Conservation (phyloP, 768 basidiomycete species). For the Leccinellum luteum region DNA sequence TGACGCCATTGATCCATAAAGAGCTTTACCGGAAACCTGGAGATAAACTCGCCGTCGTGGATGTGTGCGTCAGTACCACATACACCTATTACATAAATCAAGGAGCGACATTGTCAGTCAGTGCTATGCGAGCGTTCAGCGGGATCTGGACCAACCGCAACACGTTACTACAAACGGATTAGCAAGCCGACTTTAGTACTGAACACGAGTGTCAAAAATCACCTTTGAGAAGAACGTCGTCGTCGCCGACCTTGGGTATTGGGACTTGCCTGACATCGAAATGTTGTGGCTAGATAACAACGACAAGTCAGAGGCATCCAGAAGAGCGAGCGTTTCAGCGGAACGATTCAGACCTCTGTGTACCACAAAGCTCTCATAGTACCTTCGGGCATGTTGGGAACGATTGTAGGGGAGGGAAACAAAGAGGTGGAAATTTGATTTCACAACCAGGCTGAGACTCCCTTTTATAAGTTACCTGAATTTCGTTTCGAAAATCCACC, state of each 20-base stretch:
- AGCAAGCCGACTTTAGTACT: not conserved
- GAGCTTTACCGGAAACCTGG: conserved; percentile 50
- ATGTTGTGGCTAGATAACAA: conserved; percentile 49
- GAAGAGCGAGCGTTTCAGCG: not conserved
- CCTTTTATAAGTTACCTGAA: conserved; percentile 20
- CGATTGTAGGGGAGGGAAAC: not conserved
- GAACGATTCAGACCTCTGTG: conserved; percentile 44
- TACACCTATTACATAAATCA: conserved; percentile 38
- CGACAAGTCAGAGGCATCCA: conserved; percentile 9
- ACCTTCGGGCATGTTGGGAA: conserved; percentile 48
- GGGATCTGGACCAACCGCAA: conserved; percentile 36
- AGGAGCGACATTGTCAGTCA: not conserved
- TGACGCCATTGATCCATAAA: conserved; percentile 18
- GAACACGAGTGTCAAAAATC: conserved; percentile 2
- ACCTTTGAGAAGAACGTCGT: conserved; percentile 79
- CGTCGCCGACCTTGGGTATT: conserved; percentile 60
- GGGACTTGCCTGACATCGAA: conserved; percentile 69
- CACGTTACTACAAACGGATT: conserved; percentile 34
- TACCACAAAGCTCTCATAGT: conserved; percentile 79
- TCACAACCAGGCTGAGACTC: conserved; percentile 1
- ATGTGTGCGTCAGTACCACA: conserved; percentile 66
- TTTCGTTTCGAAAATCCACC: conserved; percentile 6
- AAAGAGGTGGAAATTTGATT: conserved; percentile 4
- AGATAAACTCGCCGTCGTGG: conserved; percentile 63
- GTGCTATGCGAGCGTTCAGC: not conserved